A percentile compares a stretch with the other conserved stretches of the same genome.
These are phyloP conservation scores for Neurospora terricola DNA, from an alignment of 495 filamentous ascomycete genomes.

Conservation along the genomic window DNA sequence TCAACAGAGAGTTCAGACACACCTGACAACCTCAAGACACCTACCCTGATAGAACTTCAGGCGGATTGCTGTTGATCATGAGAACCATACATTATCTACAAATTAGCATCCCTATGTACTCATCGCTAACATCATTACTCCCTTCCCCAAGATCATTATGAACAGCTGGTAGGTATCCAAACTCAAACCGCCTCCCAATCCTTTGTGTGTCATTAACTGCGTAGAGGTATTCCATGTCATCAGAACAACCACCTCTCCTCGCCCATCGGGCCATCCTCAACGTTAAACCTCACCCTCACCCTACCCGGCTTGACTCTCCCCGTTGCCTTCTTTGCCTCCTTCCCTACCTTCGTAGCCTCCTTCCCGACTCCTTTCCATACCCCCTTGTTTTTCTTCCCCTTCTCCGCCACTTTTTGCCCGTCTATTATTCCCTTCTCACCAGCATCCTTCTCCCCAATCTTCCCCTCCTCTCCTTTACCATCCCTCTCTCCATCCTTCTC, in stretches of 20 bases:
- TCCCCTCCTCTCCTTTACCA: background rate
- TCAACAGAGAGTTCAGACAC: background rate
- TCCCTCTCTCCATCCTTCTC: background rate
- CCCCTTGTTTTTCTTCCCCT: background rate
- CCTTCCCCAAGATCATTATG: background rate
- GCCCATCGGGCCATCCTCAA: background rate
- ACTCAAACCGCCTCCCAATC: background rate
- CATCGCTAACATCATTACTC: background rate
- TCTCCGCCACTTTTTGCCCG: background rate
- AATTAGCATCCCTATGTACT: background rate
- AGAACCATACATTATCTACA: background rate
- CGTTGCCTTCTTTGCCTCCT: background rate
- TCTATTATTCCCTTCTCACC: background rate
- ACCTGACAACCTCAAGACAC: background rate
- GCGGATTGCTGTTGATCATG: too few species aligned
- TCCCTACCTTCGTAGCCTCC: background rate
- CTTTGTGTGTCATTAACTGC: background rate
- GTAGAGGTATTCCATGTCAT: background rate
- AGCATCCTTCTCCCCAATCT: background rate
- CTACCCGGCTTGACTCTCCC: background rate
- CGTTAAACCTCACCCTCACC: background rate
- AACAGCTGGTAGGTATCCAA: background rate
- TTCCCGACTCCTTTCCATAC: background rate
- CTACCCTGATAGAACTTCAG: background rate
- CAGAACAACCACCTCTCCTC: background rate